Conservation (phyloP, 768 basidiomycete genomes). For the Leucocoprinus sp. region DNA sequence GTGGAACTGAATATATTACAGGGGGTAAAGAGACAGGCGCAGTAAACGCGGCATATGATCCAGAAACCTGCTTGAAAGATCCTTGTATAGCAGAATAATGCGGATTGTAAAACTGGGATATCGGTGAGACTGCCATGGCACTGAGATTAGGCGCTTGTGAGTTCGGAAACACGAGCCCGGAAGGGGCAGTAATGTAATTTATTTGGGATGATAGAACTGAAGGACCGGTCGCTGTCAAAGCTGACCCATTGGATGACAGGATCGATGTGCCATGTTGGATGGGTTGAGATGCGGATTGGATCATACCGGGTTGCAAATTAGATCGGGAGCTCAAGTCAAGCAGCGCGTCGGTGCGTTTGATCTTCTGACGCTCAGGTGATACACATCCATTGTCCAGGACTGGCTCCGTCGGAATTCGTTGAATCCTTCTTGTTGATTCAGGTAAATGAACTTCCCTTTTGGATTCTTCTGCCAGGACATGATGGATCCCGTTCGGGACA, state of each 20-base stretch:
- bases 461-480: slow-evolving; percentile 14
- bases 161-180: slow-evolving; percentile 20
- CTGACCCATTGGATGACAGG: slow-evolving; percentile 46
- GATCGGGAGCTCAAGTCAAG: slow-evolving; percentile 5
- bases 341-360: slow-evolving; percentile 16
- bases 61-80: neutral
- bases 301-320: neutral
- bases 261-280: slow-evolving; percentile 35
- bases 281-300: slow-evolving; percentile 1
- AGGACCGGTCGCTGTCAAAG: slow-evolving; percentile 19
- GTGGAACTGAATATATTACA: neutral
- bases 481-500: slow-evolving; percentile 10
- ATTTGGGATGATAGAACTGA: slow-evolving; percentile 30
- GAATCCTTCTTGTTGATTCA: slow-evolving; percentile 19
- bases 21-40: neutral
- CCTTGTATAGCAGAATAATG: neutral
- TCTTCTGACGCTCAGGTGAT: slow-evolving; percentile 17
- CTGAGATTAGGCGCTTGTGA: neutral
- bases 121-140: neutral
- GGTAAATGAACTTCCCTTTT: slow-evolving; percentile 8
- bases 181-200: slow-evolving; percentile 14
- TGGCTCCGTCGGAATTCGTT: slow-evolving; percentile 27
- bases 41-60: neutral
- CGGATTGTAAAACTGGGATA: neutral
- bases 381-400: slow-evolving; percentile 15